Conservation (phyloP, 345 rosid species). For the Raphanus raphanistrum region DNA sequence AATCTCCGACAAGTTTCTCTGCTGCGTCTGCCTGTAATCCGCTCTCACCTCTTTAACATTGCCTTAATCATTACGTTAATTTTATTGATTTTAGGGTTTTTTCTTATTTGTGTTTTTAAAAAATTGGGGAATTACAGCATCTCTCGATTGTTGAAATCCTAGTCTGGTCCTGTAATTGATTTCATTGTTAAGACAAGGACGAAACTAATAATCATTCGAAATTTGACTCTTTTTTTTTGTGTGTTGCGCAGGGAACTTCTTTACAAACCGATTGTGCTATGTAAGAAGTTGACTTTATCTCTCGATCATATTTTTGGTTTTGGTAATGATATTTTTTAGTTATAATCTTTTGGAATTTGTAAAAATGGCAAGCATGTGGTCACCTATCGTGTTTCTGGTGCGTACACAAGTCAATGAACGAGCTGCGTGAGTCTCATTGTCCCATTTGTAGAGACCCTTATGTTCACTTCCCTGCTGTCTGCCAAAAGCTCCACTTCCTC, state of each 20-base stretch:
- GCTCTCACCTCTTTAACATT: background rate
- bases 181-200: background rate
- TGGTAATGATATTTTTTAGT: background rate
- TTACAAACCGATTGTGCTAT: slow-evolving; percentile 73
- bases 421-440: slow-evolving; percentile 46
- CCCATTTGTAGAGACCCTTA: slow-evolving; percentile 73
- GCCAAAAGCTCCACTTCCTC: slow-evolving; percentile 62
- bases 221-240: slow-evolving; percentile 1
- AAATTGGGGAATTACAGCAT: background rate
- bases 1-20: slow-evolving; percentile 50
- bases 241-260: slow-evolving; percentile 74
- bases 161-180: background rate
- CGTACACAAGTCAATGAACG: slow-evolving; percentile 62
- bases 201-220: background rate
- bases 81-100: background rate
- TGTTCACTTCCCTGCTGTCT: slow-evolving; percentile 66
- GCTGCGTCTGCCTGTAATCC: slow-evolving; percentile 72
- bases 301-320: background rate
- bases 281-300: slow-evolving; percentile 48
- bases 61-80: slow-evolving; percentile 1
- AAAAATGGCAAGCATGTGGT: slow-evolving; percentile 65
- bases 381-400: slow-evolving; percentile 96
- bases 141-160: background rate
- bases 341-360: background rate
- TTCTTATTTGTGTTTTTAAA: background rate